Conservation (phyloP, 441 rosid species). For the Melastoma candidum region DNA sequence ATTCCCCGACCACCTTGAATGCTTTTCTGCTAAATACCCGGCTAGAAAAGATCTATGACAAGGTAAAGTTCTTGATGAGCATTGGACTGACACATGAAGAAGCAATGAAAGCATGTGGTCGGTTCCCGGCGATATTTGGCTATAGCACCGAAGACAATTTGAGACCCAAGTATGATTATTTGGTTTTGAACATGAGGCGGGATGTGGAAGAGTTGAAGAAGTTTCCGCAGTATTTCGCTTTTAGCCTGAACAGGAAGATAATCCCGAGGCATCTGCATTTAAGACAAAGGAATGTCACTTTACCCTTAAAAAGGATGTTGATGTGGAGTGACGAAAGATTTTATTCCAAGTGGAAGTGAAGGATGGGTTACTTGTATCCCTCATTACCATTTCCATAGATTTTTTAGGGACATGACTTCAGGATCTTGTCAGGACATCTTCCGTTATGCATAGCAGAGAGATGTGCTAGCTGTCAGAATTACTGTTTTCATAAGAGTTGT, state of each 20-base stretch:
- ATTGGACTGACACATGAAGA: constrained; percentile 48
- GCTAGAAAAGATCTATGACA: constrained; percentile 38
- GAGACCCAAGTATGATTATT: constrained; percentile 47
- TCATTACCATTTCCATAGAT: too few species aligned
- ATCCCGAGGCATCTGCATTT: constrained; percentile 54
- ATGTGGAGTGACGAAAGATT: constrained; percentile 38
- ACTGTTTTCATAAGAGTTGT: too few species aligned
- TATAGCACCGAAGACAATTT: constrained; percentile 52
- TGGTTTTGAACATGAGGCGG: constrained; percentile 55
- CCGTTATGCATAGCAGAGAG: too few species aligned
- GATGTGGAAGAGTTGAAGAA: constrained; percentile 49
- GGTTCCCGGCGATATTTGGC: constrained; percentile 66
- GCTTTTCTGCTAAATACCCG: constrained; percentile 63
- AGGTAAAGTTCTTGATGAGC: constrained; percentile 47
- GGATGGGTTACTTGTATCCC: too few species aligned
- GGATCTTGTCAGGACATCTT: too few species aligned
- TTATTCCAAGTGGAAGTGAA: too few species aligned
- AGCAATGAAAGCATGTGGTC: constrained; percentile 42
- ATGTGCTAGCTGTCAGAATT: too few species aligned
- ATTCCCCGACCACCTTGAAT: constrained; percentile 44
- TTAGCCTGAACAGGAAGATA: constrained; percentile 61
- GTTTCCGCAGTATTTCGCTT: constrained; percentile 72
- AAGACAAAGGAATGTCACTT: background rate
- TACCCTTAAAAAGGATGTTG: constrained; percentile 54
- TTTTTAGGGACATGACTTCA: too few species aligned